Base-by-base conservation (phyloP, 2,329 filamentous ascomycete species). In the Fusarium lateritium region DNA sequence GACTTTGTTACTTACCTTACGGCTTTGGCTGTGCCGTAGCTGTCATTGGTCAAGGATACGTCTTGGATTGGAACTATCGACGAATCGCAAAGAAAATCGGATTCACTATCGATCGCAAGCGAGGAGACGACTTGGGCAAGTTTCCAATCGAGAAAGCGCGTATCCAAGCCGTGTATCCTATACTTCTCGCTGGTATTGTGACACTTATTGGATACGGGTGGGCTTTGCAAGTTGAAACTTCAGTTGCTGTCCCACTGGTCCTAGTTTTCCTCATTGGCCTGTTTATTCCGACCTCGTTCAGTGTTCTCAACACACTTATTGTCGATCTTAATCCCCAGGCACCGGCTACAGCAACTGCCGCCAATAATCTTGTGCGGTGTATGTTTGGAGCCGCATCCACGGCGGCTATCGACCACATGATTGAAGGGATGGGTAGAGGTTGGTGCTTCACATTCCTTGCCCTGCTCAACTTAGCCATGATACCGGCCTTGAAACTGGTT, bases 51-150 rank as follows among this genome's bases (percentile, higher is more conserved):
- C 86, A 88, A 64, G 91, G 92, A 7, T 84, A 84, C 67, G 73
- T 88, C 7, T 79, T 87, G 47, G 86, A 88, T 77, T 89, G 87
- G 83, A 94, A 94, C 76, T 97, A 92, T 77, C 84, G 88, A 8
- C 86, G 91, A 39, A 85, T 89, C 46, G 91, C 92, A 2, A 83
- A 81, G 49, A 83, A 84, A 33, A 81, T 90, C 17, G 89, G 89
- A 7, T 82, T 94, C 59, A 80, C 82, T 3, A 86, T 93, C 67
- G 86, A 87, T 64, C 84, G 82, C 60, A 88, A 86, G 66, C 86
- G 88, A 11, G 84, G 85, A 21, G 82, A 84, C 62, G 82, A 88
- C 68, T 77, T 87, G 46, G 75, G 76, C 7, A 78, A 80, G 21
- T 88, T 88, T 55, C 87, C 86, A 9, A 85, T 89, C 46, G 87